Base-by-base conservation (phyloP, 2,329 filamentous ascomycete species). In the Elsinoe necatrix region DNA sequence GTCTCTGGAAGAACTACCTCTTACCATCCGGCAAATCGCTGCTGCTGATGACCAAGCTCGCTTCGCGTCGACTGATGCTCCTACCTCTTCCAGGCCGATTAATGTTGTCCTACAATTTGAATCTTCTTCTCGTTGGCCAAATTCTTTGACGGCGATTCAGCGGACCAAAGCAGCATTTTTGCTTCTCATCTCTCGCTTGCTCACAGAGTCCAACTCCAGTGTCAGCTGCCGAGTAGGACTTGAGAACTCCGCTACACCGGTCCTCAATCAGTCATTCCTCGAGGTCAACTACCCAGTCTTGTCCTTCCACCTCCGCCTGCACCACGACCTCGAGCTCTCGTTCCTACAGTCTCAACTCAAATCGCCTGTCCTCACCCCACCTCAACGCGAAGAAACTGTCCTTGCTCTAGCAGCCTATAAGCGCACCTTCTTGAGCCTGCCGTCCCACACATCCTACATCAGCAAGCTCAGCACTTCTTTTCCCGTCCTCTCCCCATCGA, bases 141-240 rank as follows among this genome's bases (percentile, higher is more conserved):
- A 97, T 67, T 89, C 95, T 66, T 73, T 97, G 7, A 82, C 82
- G 2, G 91, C 92, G 4, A 95, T 97, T 57, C 93, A 98, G 69
- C 83, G 90, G 66, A 91, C 90, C 11, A 98, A 98, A 71, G 81
- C 95, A 37, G 93, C 95, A 2, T 95, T 98, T 67, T 77, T 88
- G 8, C 70, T 86, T 7, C 85, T 83, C 64, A 83, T 95, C 57
- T 83, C 84, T 51, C 82, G 85, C 54, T 78, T 93, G 3, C 73
- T 96, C 2, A 81, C 84, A 63, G 77, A 81, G 16, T 72, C 77
- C 2, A 81, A 84, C 37, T 75, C 80, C 7, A 77, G 75, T 41
- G 77, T 89, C 39, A 80, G 75, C 25, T 83, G 84, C 5, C 83
- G 83, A 45, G 74, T 97, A 11, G 92, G 93, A 0, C 76, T 95